These are phyloP conservation scores for Saturnispora dispora DNA, from an alignment of 805 yeast species.

Conservation along the genomic window DNA sequence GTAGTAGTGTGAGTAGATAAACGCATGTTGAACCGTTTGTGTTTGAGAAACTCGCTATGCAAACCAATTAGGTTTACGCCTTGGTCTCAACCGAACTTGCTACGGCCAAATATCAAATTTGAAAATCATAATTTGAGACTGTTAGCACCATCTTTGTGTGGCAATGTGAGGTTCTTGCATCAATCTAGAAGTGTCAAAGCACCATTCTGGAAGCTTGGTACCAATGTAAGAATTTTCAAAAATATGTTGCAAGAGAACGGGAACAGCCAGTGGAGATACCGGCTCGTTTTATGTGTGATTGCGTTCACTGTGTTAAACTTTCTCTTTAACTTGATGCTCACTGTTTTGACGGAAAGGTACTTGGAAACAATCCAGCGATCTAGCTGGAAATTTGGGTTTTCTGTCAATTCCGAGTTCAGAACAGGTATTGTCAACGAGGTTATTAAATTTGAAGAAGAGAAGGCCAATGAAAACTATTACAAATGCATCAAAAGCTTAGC, in stretches of 20 bases:
- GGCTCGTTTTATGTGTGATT: conserved; percentile 35
- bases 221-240: conserved; percentile 21
- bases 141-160: background rate
- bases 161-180: conserved; percentile 6
- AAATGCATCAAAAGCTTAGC: conserved; percentile 26
- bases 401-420: conserved; percentile 24
- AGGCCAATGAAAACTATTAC: conserved; percentile 29
- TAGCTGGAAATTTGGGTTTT: conserved; percentile 23
- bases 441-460: conserved; percentile 23
- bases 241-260: conserved; percentile 27
- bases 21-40: background rate
- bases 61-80: background rate
- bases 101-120: background rate
- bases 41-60: background rate
- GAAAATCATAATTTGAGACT: background rate
- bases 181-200: conserved; percentile 12
- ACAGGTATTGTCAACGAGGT: conserved; percentile 33
- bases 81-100: background rate
- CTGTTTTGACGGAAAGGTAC: conserved; percentile 25
- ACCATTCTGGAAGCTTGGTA: conserved; percentile 27
- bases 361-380: conserved; percentile 22
- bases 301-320: conserved; percentile 33
- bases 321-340: conserved; percentile 28
- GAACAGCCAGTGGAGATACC: conserved; percentile 35
- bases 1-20: background rate